A percentile compares a stretch with the other conserved stretches of the same genome.
Conservation (phyloP, 345 rosid genomes). For the Rhizophora apiculata region DNA sequence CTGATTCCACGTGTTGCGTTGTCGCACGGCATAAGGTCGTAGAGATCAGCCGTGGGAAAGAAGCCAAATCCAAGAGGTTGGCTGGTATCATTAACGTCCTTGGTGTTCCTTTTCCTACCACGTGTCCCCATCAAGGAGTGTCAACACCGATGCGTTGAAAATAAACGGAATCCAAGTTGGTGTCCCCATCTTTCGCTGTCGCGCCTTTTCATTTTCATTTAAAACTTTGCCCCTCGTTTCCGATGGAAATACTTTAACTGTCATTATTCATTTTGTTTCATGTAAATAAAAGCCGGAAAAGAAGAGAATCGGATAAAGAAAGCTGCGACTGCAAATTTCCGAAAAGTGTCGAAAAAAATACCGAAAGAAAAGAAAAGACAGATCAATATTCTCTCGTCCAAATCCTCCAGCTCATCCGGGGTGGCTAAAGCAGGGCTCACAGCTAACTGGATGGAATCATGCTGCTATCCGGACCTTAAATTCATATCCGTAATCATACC, state of each 20-base stretch:
- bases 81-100: neutral
- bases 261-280: neutral
- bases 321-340: too few species aligned
- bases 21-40: neutral
- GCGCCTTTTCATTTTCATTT: neutral
- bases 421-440: too few species aligned
- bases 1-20: constrained; percentile 8
- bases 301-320: too few species aligned
- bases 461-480: too few species aligned
- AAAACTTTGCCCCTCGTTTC: neutral
- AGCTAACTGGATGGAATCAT: too few species aligned
- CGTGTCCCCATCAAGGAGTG: constrained; percentile 5
- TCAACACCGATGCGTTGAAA: constrained; percentile 1
- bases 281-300: too few species aligned
- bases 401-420: too few species aligned
- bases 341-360: too few species aligned
- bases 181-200: neutral
- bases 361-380: too few species aligned
- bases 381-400: too few species aligned
- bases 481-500: too few species aligned
- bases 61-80: neutral
- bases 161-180: too few species aligned
- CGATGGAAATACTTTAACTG: neutral
- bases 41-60: neutral
- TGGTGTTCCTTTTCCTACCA: neutral